A percentile compares a stretch with the other conserved stretches of the same genome.
These are phyloP conservation scores for Paraurostyla sp. DNA, from an alignment of 73 alveolate genomes.

Conservation along the genomic window DNA sequence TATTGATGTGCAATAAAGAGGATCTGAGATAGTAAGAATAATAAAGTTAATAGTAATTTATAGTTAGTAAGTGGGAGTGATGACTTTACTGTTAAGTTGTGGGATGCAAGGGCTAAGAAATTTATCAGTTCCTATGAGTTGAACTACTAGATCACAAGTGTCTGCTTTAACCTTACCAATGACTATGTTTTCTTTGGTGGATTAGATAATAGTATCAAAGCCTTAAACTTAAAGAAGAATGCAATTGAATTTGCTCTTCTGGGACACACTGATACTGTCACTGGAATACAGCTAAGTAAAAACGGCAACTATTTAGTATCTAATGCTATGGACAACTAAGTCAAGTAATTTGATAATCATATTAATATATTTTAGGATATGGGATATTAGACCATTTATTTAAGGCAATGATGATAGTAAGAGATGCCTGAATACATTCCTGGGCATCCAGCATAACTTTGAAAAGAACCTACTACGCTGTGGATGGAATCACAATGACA, in stretches of 20 bases:
- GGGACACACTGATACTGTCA: constrained; percentile 95
- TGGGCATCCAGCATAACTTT: constrained; percentile 89
- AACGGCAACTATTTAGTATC: constrained; percentile 86
- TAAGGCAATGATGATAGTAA: constrained; percentile 60
- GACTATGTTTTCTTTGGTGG: constrained; percentile 92
- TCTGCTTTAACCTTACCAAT: constrained; percentile 75
- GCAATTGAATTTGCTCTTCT: constrained; percentile 85
- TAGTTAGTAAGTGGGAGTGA: constrained; percentile 83
- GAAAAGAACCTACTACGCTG: constrained; percentile 94
- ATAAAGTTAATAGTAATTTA: background rate
- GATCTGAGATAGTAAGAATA: constrained; percentile 66
- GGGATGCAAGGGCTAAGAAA: constrained; percentile 80
- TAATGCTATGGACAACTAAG: constrained; percentile 92
- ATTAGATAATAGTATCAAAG: constrained; percentile 90
- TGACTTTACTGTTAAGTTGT: constrained; percentile 77
- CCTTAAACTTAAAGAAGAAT: constrained; percentile 88
- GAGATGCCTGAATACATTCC: constrained; percentile 79
- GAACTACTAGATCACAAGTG: constrained; percentile 79
- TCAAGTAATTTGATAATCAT: constrained; percentile 67
- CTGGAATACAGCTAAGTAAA: constrained; percentile 92
- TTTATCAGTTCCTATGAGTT: constrained; percentile 65
- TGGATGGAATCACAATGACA: constrained; percentile 87
- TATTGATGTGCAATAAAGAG: constrained; percentile 72
- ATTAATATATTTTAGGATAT: constrained; percentile 57
- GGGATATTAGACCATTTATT: constrained; percentile 80